A percentile compares a stretch with the other conserved stretches of the same genome.
These are phyloP conservation scores for Fusarium nurragi DNA, from an alignment of 2,329 filamentous ascomycete genomes.

Conservation along the genomic window DNA sequence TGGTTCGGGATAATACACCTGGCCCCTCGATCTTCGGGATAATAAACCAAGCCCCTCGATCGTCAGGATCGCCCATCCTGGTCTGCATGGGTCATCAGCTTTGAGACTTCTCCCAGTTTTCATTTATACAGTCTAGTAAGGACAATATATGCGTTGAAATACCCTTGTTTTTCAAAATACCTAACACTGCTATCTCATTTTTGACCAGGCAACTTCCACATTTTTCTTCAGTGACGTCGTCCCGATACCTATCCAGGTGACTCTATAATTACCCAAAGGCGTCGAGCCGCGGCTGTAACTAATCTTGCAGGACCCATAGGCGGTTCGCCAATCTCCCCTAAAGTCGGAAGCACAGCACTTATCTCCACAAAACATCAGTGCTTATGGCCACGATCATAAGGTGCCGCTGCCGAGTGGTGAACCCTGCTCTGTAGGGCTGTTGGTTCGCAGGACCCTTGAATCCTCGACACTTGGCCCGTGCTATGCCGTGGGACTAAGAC, in stretches of 20 bases:
- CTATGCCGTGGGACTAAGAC: not conserved
- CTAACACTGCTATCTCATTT: no score
- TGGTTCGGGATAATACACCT: not conserved
- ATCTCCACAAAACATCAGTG: not conserved
- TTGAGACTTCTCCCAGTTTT: no score
- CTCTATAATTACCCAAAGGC: not conserved
- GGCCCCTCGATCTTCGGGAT: not conserved
- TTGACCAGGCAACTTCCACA: no score
- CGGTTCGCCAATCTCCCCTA: not conserved
- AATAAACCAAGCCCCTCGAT: not conserved
- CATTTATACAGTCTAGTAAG: no score
- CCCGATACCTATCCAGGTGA: not conserved
- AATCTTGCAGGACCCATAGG: not conserved
- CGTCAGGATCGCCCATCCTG: not conserved
- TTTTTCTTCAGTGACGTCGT: no score
- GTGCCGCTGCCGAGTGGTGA: not conserved
- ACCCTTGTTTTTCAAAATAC: no score
- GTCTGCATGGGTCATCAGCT: no score
- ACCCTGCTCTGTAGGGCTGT: not conserved
- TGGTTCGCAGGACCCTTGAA: not conserved
- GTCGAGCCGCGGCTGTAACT: conserved; percentile 3
- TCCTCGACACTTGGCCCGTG: not conserved
- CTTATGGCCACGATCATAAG: not conserved
- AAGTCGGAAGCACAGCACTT: not conserved
- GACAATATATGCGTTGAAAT: no score